phyloP scores from a whole-genome alignment of 2,329 filamentous ascomycete species.

The Cordyceps cateniannulata region DNA sequence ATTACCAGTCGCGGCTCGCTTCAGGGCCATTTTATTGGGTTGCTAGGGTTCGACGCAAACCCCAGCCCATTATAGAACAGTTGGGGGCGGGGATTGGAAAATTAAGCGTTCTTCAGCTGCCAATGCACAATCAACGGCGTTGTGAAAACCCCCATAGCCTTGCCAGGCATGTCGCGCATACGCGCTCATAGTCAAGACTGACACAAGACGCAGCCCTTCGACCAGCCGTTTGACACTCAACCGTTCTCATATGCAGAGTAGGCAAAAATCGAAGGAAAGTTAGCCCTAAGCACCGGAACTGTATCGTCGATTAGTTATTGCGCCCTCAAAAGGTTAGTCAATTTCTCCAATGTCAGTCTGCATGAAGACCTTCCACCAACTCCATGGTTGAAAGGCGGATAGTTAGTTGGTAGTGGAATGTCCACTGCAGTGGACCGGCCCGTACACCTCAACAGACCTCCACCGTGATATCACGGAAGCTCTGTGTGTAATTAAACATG shows the following conservation, averaged over 20 bases:
- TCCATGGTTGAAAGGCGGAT: too few relatives aligned
- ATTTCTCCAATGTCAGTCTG: neutral
- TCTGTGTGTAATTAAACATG: slow-evolving; percentile 7
- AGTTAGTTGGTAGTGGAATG: neutral
- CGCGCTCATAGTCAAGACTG: neutral
- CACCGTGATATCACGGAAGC: neutral
- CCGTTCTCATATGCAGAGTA: neutral
- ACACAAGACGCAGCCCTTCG: neutral
- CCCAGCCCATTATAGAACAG: neutral
- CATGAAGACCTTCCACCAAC: neutral
- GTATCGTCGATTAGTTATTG: neutral
- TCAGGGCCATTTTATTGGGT: neutral
- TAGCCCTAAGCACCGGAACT: neutral
- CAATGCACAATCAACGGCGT: neutral
- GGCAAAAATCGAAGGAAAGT: too few relatives aligned
- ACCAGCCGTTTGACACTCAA: neutral
- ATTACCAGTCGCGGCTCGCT: neutral
- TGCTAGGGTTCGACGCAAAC: slow-evolving; percentile 1
- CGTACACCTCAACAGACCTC: neutral
- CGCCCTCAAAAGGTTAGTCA: neutral
- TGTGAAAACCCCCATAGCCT: neutral
- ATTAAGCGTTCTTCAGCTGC: neutral
- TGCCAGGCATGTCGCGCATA: neutral
- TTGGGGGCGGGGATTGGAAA: neutral
- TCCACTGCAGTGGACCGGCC: slow-evolving; percentile 4